Evolutionary conservation across 306 rosid species (phyloP).

Genomic region (Acacia acuminata): DNA sequence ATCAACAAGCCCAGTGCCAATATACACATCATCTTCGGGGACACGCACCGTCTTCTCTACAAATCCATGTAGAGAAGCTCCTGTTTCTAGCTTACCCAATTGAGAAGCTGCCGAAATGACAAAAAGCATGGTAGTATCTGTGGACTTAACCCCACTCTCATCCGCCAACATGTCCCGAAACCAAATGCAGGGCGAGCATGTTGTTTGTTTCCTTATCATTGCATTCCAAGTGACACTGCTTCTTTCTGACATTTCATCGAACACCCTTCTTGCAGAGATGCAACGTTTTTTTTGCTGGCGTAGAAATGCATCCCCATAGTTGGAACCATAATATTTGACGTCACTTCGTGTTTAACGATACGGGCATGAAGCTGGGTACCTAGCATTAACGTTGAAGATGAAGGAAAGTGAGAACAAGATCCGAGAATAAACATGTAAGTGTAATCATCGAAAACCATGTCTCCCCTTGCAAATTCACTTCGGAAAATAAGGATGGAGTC

Average conservation of each 20-base stretch:
- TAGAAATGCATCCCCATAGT: conserved; percentile 66
- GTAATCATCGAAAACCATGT: conserved; percentile 47
- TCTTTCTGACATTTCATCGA: conserved; percentile 69
- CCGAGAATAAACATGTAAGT: conserved; percentile 69
- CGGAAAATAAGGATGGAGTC: conserved; percentile 49
- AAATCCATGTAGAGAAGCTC: conserved; percentile 71
- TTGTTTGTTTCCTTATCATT: conserved; percentile 46
- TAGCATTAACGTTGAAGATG: conserved; percentile 45
- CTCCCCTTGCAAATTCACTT: conserved; percentile 49
- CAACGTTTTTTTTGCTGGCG: conserved; percentile 58
- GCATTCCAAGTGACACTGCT: conserved; percentile 72
- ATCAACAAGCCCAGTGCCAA: conserved; percentile 79
- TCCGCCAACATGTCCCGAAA: conserved; percentile 52
- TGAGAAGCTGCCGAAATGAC: conserved; percentile 71
- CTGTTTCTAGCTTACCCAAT: conserved; percentile 57
- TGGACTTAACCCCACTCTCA: conserved; percentile 53
- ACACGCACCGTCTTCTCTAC: conserved; percentile 47
- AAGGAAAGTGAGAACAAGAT: conserved; percentile 74
- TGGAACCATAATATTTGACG: conserved; percentile 51
- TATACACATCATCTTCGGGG: conserved; percentile 67
- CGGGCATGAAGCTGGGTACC: conserved; percentile 62
- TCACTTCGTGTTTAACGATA: conserved; percentile 49
- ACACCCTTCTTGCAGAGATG: conserved; percentile 40
- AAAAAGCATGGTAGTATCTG: conserved; percentile 67
- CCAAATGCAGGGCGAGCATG: conserved; percentile 28